Percentiles rank a stretch among this genome's conserved stretches.
phyloP scores from a whole-genome alignment of 2,329 filamentous ascomycete genomes.

The Sporothrix sp. region DNA sequence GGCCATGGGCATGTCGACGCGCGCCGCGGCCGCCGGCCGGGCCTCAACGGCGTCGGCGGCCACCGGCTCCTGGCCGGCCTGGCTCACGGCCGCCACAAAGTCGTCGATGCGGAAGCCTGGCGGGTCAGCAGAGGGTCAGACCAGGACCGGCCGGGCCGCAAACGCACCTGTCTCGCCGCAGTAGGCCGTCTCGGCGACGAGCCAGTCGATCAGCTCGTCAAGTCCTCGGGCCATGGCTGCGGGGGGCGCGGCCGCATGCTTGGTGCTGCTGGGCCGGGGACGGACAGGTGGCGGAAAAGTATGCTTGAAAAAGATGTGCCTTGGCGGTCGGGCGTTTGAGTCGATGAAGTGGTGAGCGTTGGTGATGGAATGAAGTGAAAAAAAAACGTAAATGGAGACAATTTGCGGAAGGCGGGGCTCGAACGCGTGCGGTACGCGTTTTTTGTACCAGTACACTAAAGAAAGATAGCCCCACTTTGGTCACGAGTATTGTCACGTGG shows the following conservation, averaged over 20 bases:
- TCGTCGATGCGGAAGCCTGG: constrained; percentile 18
- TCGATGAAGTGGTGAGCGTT: no score
- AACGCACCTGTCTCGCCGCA: constrained; percentile 34
- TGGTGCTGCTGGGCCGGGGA: neutral
- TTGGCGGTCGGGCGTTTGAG: no score
- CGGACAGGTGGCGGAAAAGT: neutral
- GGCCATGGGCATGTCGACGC: constrained; percentile 21
- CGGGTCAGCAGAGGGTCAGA: no score
- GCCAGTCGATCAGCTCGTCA: constrained; percentile 36
- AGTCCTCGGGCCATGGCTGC: constrained; percentile 29
- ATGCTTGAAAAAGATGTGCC: no score
- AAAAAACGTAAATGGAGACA: constrained; percentile 6
- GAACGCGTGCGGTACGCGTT: constrained; percentile 14
- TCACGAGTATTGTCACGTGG: neutral
- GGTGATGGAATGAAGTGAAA: neutral
- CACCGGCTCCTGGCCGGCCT: no score
- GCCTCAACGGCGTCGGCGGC: no score
- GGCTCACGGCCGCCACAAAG: constrained; percentile 20
- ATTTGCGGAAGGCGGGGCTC: constrained; percentile 16
- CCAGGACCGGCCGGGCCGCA: no score
- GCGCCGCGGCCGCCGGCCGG: neutral
- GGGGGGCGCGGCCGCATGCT: constrained; percentile 2
- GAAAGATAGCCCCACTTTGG: neutral
- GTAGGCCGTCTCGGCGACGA: constrained; percentile 36
- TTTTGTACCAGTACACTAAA: neutral